Evolutionary conservation across 495 filamentous ascomycete genomes (phyloP).

Genomic region (Penicillium lividum): DNA sequence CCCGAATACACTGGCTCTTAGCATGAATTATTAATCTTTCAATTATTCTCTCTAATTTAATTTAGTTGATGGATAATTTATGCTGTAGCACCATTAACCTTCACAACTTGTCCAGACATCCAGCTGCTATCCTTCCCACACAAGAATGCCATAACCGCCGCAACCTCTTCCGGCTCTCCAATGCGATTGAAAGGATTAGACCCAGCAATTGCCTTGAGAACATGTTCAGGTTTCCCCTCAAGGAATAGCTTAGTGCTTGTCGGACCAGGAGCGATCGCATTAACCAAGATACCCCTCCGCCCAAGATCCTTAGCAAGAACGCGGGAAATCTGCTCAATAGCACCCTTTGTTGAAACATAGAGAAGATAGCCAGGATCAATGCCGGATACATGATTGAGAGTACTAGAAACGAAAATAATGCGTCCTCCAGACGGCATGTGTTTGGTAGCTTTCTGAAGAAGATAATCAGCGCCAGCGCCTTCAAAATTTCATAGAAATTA

Average conservation of each 20-base stretch:
- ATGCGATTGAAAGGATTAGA: constrained; percentile 57
- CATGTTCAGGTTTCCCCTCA: constrained; percentile 59
- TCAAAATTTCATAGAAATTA: neutral
- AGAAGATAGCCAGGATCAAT: constrained; percentile 62
- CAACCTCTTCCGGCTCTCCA: constrained; percentile 64
- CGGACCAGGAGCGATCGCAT: constrained; percentile 65
- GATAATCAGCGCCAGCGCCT: neutral
- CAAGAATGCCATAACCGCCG: constrained; percentile 57
- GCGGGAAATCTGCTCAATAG: constrained; percentile 69
- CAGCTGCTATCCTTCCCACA: constrained; percentile 52
- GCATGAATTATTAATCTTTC: neutral
- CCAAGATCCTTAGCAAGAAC: constrained; percentile 66
- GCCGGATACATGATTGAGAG: constrained; percentile 41
- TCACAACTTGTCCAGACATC: constrained; percentile 67
- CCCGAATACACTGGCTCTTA: neutral
- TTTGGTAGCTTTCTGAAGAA: constrained; percentile 61
- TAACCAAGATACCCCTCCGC: constrained; percentile 60
- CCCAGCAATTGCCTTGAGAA: constrained; percentile 53
- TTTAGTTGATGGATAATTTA: neutral
- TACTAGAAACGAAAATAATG: constrained; percentile 63
- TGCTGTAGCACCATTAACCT: constrained; percentile 56
- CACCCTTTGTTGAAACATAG: constrained; percentile 65
- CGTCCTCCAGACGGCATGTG: constrained; percentile 59
- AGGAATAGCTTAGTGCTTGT: constrained; percentile 68
- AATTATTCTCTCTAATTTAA: neutral